Conservation (phyloP, 306 rosid genomes). For the Fragaria nilgerrensis region DNA sequence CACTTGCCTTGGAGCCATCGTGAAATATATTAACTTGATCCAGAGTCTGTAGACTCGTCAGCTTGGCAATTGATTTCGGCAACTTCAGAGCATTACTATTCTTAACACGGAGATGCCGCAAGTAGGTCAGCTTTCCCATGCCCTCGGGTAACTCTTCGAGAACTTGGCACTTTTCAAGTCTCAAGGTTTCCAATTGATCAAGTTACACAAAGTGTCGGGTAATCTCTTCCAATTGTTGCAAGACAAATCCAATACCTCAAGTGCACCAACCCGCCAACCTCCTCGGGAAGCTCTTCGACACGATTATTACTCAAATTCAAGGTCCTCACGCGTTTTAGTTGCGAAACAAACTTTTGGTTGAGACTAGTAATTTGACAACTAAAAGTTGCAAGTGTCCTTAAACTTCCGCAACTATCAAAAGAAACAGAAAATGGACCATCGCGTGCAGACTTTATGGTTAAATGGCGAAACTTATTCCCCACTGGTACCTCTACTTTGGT, state of each 20-base stretch:
- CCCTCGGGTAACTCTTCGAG: neutral
- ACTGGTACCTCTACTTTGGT: neutral
- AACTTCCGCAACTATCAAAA: too few species aligned
- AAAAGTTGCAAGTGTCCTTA: neutral
- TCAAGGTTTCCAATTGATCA: constrained; percentile 7
- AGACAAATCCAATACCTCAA: neutral
- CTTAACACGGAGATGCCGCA: neutral
- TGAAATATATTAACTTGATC: neutral
- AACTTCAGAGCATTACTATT: rapidly evolving
- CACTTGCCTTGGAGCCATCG: too few species aligned
- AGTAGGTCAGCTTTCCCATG: neutral
- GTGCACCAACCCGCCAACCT: constrained; percentile 3
- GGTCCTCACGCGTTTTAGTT: neutral
- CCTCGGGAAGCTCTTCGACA: neutral
- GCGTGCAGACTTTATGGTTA: too few species aligned
- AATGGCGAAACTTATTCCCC: neutral
- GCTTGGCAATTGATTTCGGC: too few species aligned
- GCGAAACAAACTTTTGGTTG: neutral
- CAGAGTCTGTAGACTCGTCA: neutral
- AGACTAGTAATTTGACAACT: rapidly evolving
- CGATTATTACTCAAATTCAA: neutral
- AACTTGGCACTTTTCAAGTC: rapidly evolving
- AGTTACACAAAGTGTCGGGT: neutral
- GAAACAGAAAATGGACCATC: too few species aligned
- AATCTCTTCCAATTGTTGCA: too few species aligned